Evolutionary conservation across 2,329 filamentous ascomycete species (phyloP).

Genomic region (Xylaria digitata): DNA sequence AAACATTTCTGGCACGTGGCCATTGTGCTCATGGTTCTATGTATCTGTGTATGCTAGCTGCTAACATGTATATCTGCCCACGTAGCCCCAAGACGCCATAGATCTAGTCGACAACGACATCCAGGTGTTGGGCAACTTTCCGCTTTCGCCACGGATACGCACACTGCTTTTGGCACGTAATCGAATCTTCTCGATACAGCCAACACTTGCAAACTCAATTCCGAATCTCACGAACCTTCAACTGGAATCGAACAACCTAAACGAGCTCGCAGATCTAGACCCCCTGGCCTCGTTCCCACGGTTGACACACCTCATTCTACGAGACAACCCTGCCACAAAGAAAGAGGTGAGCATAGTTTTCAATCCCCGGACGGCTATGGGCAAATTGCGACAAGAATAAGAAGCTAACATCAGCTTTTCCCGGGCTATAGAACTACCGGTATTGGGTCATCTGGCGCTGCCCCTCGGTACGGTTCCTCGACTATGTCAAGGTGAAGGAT

Average conservation of each 20-base stretch:
- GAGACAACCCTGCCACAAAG: slow-evolving; percentile 89
- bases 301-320: slow-evolving; percentile 82
- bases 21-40: background rate
- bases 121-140: slow-evolving; percentile 88
- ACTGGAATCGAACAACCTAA: slow-evolving; percentile 83
- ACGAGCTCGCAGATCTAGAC: slow-evolving; percentile 88
- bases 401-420: slow-evolving; percentile 14
- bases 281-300: slow-evolving; percentile 74
- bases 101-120: slow-evolving; percentile 99
- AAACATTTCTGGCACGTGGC: background rate
- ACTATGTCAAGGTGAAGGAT: slow-evolving; percentile 91
- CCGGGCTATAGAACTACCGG: slow-evolving; percentile 78
- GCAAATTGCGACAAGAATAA: background rate
- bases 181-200: slow-evolving; percentile 84
- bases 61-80: slow-evolving; percentile 7
- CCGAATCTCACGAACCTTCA: slow-evolving; percentile 86
- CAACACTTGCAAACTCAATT: slow-evolving; percentile 76
- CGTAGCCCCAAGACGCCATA: slow-evolving; percentile 93
- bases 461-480: slow-evolving; percentile 86
- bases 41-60: background rate
- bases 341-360: slow-evolving; percentile 79
- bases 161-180: slow-evolving; percentile 92
- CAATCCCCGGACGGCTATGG: background rate
- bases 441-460: slow-evolving; percentile 91
- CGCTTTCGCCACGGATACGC: slow-evolving; percentile 85